phyloP scores from a whole-genome alignment of 106 monocot species.

The Platanthera guangdongensis region DNA sequence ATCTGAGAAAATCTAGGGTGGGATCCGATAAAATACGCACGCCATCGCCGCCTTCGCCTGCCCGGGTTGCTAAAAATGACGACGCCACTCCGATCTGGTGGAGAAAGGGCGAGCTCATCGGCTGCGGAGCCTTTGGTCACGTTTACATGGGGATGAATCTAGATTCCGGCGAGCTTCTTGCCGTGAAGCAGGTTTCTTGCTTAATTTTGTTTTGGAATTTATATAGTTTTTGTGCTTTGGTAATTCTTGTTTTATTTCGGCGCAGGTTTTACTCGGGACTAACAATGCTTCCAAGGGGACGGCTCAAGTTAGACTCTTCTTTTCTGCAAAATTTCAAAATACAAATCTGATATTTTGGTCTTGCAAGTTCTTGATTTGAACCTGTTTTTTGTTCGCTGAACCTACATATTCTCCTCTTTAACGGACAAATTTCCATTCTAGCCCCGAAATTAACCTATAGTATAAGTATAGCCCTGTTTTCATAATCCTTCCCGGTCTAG shows the following conservation, averaged over 20 bases:
- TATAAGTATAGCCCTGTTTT: no score
- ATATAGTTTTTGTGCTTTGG: not conserved
- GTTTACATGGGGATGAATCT: conserved; percentile 98
- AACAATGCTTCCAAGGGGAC: conserved; percentile 68
- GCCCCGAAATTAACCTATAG: no score
- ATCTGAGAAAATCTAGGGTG: conserved; percentile 69
- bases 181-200: conserved; percentile 63
- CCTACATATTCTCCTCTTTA: no score
- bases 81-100: conserved; percentile 52
- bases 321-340: not conserved
- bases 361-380: not conserved
- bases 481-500: no score
- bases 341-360: not conserved
- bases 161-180: conserved; percentile 86
- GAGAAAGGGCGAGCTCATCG: conserved; percentile 88
- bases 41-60: conserved; percentile 4
- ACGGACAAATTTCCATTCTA: no score
- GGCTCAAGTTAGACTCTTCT: conserved; percentile 63
- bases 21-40: conserved; percentile 42
- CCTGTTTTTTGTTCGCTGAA: not conserved
- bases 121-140: conserved; percentile 84
- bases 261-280: conserved; percentile 83
- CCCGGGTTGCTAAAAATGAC: conserved; percentile 6
- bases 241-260: not conserved
- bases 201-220: not conserved